Evolutionary conservation across 441 rosid species (phyloP).

Genomic region (Cnidoscolus chayamansa): DNA sequence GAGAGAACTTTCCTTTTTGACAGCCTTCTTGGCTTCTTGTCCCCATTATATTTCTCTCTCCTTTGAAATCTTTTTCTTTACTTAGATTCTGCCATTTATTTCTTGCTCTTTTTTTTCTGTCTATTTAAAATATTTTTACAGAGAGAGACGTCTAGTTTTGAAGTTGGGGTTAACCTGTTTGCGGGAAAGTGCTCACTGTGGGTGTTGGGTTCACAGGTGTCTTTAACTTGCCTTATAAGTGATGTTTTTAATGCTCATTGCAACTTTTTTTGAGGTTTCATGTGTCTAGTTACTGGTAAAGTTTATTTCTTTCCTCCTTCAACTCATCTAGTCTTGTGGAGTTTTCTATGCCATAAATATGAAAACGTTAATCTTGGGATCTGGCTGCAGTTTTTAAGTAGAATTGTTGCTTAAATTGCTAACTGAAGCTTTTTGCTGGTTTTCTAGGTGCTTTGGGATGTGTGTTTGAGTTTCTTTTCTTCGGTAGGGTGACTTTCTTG

Average conservation of each 20-base stretch:
- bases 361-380: conserved; percentile 30
- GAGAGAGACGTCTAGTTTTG: conserved; percentile 34
- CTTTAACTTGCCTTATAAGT: conserved; percentile 41
- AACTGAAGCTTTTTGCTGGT: conserved; percentile 18
- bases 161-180: conserved; percentile 28
- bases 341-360: neutral
- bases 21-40: conserved; percentile 19
- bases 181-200: conserved; percentile 27
- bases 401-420: conserved; percentile 26
- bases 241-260: conserved; percentile 25
- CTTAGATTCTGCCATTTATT: conserved; percentile 32
- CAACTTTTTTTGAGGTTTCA: neutral
- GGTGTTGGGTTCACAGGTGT: conserved; percentile 32
- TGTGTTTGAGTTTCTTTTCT: conserved; percentile 37
- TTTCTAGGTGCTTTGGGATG: conserved; percentile 35
- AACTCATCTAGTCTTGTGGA: neutral
- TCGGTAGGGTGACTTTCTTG: conserved; percentile 14
- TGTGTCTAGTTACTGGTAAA: conserved; percentile 13
- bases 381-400: conserved; percentile 17
- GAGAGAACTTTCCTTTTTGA: conserved; percentile 40
- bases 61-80: conserved; percentile 25
- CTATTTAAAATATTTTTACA: conserved; percentile 19
- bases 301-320: conserved; percentile 22
- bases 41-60: conserved; percentile 20
- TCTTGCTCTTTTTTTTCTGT: conserved; percentile 13